These are phyloP conservation scores for Solanum pennellii DNA, from an alignment of 257 asterid genomes.

Conservation along the genomic window DNA sequence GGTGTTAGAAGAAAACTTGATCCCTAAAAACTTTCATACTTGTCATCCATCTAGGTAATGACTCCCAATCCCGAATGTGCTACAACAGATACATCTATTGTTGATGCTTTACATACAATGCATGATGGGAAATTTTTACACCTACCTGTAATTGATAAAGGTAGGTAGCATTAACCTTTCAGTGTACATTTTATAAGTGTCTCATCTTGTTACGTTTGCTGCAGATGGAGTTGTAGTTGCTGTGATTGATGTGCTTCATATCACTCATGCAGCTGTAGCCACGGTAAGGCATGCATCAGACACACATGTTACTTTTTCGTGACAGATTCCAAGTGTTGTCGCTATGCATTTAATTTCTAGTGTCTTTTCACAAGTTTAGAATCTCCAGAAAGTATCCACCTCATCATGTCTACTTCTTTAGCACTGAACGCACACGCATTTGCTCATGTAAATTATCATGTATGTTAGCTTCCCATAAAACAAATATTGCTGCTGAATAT, in stretches of 20 bases:
- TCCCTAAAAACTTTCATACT: background rate
- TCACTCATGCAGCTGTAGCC: conserved; percentile 83
- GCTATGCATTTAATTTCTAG: background rate
- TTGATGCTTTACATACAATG: conserved; percentile 94
- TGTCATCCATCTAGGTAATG: conserved; percentile 50
- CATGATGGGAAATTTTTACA: conserved; percentile 87
- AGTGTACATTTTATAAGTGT: background rate
- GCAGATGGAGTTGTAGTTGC: conserved; percentile 73
- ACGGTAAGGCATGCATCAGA: conserved; percentile 41
- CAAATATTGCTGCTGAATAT: background rate
- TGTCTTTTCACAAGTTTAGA: background rate
- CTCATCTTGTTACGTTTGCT: background rate
- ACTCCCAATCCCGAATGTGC: conserved; percentile 93
- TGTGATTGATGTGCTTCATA: conserved; percentile 83
- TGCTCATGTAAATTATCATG: background rate
- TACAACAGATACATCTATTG: conserved; percentile 67
- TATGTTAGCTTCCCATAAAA: background rate
- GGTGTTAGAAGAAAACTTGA: background rate
- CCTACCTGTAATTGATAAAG: conserved; percentile 83
- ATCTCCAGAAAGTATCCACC: background rate
- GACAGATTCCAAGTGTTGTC: background rate
- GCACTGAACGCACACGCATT: background rate
- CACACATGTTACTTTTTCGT: background rate
- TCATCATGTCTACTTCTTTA: background rate
- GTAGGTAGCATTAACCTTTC: conserved; percentile 46